Evolutionary conservation across 495 filamentous ascomycete species (phyloP).

Genomic region (Penicillium psychrofluorescens): DNA sequence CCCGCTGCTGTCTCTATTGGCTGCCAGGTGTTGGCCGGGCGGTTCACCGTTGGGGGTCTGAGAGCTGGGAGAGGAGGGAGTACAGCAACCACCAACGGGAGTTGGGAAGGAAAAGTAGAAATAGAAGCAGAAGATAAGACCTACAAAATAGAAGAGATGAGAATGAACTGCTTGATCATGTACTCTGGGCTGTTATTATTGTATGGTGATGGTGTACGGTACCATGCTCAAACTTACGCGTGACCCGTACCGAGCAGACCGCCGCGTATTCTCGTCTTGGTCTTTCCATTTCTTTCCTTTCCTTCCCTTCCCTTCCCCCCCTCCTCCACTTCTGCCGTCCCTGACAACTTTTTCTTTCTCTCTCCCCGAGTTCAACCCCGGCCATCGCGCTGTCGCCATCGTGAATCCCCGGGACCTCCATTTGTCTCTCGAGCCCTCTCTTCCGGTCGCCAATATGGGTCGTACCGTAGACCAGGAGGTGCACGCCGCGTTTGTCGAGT

Average conservation of each 20-base stretch:
- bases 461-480: slow-evolving; percentile 52
- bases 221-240: slow-evolving; percentile 22
- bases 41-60: no score
- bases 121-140: no score
- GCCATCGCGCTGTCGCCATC: neutral
- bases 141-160: no score
- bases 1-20: no score
- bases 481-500: slow-evolving; percentile 52
- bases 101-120: no score
- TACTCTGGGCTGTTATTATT: no score
- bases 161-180: no score
- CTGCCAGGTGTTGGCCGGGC: no score
- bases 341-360: slow-evolving; percentile 2
- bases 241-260: neutral
- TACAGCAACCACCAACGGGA: no score
- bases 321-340: slow-evolving; percentile 8
- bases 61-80: no score
- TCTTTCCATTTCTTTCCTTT: slow-evolving; percentile 23
- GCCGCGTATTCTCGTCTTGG: slow-evolving; percentile 18
- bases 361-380: slow-evolving; percentile 2
- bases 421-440: slow-evolving; percentile 13
- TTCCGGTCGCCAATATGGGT: slow-evolving; percentile 38
- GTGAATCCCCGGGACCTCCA: slow-evolving; percentile 10
- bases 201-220: no score
- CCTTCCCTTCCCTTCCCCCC: slow-evolving; percentile 7